Conservation (phyloP, 192 early-diverging fungal species). For the Linnemannia schmuckeri region DNA sequence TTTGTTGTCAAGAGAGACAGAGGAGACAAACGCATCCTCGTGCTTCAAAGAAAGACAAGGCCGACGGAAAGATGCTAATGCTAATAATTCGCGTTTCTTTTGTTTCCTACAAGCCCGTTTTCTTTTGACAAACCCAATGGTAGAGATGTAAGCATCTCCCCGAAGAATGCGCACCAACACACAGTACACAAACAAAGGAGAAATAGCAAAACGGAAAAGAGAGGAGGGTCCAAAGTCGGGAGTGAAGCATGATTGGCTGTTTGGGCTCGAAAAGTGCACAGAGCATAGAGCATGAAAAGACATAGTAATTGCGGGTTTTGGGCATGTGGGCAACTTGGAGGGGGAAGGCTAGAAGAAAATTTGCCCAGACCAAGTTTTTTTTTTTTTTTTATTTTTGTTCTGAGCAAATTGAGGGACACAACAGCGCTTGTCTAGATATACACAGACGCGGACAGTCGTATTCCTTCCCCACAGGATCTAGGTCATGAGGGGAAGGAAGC, state of each 20-base stretch:
- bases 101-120: not conserved
- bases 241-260: not conserved
- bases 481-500: not conserved
- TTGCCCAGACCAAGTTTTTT: not conserved
- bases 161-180: not conserved
- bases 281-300: not conserved
- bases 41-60: not conserved
- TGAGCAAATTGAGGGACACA: not conserved
- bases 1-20: too few species aligned
- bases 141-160: not conserved
- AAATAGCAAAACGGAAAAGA: not conserved
- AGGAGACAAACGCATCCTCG: not conserved
- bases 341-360: not conserved
- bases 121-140: not conserved
- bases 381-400: not conserved
- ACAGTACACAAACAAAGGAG: not conserved
- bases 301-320: not conserved
- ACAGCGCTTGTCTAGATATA: not conserved
- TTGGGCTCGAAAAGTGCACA: not conserved
- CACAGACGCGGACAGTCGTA: not conserved
- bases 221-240: not conserved
- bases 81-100: not conserved
- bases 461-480: not conserved
- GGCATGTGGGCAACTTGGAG: not conserved
- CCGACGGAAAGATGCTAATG: not conserved